These are phyloP conservation scores for Hypoxylon sp. DNA, from an alignment of 2,329 filamentous ascomycete species.

Conservation along the genomic window DNA sequence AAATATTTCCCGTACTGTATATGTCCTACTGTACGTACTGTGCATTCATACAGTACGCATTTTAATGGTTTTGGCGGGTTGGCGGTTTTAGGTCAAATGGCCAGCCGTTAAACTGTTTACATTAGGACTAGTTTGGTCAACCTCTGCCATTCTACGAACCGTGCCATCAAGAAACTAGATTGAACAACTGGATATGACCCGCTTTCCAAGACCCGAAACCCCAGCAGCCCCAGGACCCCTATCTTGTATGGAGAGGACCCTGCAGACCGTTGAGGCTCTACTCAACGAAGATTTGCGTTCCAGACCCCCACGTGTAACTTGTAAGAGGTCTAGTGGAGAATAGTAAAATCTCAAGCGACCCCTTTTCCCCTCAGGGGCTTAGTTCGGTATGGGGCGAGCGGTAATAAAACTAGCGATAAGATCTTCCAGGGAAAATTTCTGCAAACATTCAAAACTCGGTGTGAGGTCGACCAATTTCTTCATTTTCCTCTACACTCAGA, in stretches of 20 bases:
- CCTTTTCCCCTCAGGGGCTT: constrained; percentile 32
- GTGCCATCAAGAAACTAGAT: constrained; percentile 27
- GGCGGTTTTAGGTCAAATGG: too few relatives aligned
- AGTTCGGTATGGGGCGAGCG: constrained; percentile 26
- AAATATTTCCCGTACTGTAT: too few relatives aligned
- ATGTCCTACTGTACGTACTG: too few relatives aligned
- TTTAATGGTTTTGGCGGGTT: too few relatives aligned
- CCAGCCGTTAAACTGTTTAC: too few relatives aligned
- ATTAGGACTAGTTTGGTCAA: constrained; percentile 26
- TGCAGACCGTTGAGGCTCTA: constrained; percentile 41
- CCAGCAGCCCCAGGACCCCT: constrained; percentile 37
- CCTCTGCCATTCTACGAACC: constrained; percentile 27
- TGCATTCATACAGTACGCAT: too few relatives aligned
- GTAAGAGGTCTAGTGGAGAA: constrained; percentile 35
- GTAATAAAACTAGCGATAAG: constrained; percentile 35
- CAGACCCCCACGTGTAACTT: constrained; percentile 40
- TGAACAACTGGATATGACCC: constrained; percentile 21
- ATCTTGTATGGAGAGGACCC: constrained; percentile 20
- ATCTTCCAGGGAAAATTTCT: constrained; percentile 32
- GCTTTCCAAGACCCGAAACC: constrained; percentile 36
- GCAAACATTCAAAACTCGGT: constrained; percentile 32
- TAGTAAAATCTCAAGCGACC: constrained; percentile 33
- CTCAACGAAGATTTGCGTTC: constrained; percentile 44
- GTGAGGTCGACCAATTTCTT: constrained; percentile 12
- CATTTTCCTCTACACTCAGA: constrained; percentile 12